phyloP scores from a whole-genome alignment of 1,284 basidiomycete genomes.

The Pseudomicrostroma phylloplanum region DNA sequence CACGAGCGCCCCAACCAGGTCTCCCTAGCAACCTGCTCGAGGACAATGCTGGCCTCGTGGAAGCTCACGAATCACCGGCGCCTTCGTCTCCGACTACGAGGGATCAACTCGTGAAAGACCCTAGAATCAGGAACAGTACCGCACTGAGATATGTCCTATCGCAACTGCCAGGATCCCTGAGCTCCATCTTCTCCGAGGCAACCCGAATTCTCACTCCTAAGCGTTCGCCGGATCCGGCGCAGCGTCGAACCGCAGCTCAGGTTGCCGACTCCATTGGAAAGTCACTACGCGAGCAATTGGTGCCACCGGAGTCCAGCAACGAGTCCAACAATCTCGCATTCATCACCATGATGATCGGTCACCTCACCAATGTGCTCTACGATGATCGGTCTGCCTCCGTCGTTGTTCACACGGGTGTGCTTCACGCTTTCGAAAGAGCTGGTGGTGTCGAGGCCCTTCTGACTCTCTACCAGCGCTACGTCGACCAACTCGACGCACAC shows the following conservation, averaged over 20 bases:
- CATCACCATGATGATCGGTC: conserved; percentile 66
- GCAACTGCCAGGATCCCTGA: conserved; percentile 69
- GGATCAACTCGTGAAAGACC: background rate
- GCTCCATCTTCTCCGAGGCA: conserved; percentile 82
- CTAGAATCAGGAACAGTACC: conserved; percentile 21
- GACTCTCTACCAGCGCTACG: conserved; percentile 60
- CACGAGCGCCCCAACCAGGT: conserved; percentile 20
- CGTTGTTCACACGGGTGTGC: conserved; percentile 73
- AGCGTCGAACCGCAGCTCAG: conserved; percentile 67
- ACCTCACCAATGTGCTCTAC: conserved; percentile 68
- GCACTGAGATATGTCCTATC: conserved; percentile 70
- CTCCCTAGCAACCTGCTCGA: conserved; percentile 24
- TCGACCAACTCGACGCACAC: conserved; percentile 60
- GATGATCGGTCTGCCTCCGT: conserved; percentile 62
- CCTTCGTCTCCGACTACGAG: background rate
- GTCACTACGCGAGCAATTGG: conserved; percentile 59
- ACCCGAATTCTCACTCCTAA: conserved; percentile 76
- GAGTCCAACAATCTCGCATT: conserved; percentile 48
- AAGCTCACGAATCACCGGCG: conserved; percentile 11
- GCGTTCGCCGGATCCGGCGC: conserved; percentile 66
- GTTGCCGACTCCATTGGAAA: conserved; percentile 69
- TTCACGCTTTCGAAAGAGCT: conserved; percentile 63
- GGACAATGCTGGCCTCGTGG: conserved; percentile 26
- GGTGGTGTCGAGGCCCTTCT: conserved; percentile 71
- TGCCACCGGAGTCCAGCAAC: conserved; percentile 57